Percentiles rank a stretch among this genome's conserved stretches.
These are phyloP conservation scores for Candida maltosa DNA, from an alignment of 805 yeast genomes.

Conservation along the genomic window DNA sequence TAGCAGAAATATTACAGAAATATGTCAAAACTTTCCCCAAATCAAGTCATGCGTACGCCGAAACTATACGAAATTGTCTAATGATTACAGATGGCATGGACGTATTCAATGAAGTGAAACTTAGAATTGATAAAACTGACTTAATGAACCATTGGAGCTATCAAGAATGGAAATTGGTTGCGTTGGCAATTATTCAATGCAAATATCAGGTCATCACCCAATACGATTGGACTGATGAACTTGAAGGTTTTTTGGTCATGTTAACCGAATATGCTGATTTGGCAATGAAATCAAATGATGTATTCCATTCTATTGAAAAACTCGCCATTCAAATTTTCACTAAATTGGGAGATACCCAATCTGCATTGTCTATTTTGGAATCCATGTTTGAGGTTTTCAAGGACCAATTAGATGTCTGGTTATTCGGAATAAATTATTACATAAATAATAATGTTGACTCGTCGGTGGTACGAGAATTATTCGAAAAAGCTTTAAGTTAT, in stretches of 20 bases:
- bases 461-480: conserved; percentile 22
- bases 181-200: conserved; percentile 12
- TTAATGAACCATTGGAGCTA: conserved; percentile 16
- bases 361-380: conserved; percentile 21
- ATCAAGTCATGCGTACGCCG: conserved; percentile 23
- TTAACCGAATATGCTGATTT: conserved; percentile 20
- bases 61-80: conserved; percentile 14
- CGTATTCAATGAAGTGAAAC: conserved; percentile 4
- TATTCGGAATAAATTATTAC: conserved; percentile 15
- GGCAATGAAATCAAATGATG: conserved; percentile 21
- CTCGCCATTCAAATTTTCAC: conserved; percentile 33
- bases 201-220: conserved; percentile 5
- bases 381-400: conserved; percentile 21
- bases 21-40: conserved; percentile 24
- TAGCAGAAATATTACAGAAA: conserved; percentile 13
- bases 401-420: conserved; percentile 46
- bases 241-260: conserved; percentile 16
- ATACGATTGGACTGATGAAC: background rate
- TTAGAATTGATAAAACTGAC: conserved; percentile 9
- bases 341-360: conserved; percentile 20
- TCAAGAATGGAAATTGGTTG: conserved; percentile 32
- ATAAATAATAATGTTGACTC: conserved; percentile 6
- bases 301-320: conserved; percentile 44
- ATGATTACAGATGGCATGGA: conserved; percentile 10
- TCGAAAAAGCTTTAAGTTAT: conserved; percentile 27